Evolutionary conservation across 2,329 filamentous ascomycete species (phyloP), one percentile per base, ranked within the genome.

Genomic region (Talaromyces piceae): DNA sequence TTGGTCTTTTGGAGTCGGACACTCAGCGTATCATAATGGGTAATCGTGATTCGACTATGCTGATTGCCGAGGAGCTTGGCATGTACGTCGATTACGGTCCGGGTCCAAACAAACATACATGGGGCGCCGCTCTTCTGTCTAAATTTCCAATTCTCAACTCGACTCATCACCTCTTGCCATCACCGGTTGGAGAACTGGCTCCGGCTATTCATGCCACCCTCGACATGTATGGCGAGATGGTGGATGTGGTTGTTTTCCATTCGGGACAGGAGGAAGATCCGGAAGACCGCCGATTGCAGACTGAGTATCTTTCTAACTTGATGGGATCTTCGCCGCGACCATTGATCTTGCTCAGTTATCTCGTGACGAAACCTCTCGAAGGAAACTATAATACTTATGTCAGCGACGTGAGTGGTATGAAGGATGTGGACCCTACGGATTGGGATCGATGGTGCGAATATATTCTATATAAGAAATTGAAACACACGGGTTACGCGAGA

Each of bases 371-470:
- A 68, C 93, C 93, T 0, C 77, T 86, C 5, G 76, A 95, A 73
- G 93, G 93, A 55, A 98, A 98, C 67, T 98, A 98, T 75, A 91
- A 97, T 67, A 95, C 84, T 0, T 97, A 95, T 61, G 93, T 97
- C 22, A 88, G 88, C 51, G 79, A 89, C 49, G 75, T 75, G 52
- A 95, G 87, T 53, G 88, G 90, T 8, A 98, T 98, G 93, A 84
- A 88, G 63, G 93, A 98, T 63, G 93, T 98, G 46, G 93, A 98
- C 63, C 81, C 84, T 0, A 84, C 77, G 3, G 93, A 98, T 67
- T 95, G 90, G 90, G 93, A 98, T 68, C 78, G 93, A 50, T 98
- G 93, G 93, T 98, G 93, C 74, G 91, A 98, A 74, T 98, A 98
- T 70, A 96, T 98, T 58, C 74, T 98, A 23, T 98, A 89, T 77